phyloP scores from a whole-genome alignment of 371 early-diverging fungal genomes.

The Circinella umbellata region DNA sequence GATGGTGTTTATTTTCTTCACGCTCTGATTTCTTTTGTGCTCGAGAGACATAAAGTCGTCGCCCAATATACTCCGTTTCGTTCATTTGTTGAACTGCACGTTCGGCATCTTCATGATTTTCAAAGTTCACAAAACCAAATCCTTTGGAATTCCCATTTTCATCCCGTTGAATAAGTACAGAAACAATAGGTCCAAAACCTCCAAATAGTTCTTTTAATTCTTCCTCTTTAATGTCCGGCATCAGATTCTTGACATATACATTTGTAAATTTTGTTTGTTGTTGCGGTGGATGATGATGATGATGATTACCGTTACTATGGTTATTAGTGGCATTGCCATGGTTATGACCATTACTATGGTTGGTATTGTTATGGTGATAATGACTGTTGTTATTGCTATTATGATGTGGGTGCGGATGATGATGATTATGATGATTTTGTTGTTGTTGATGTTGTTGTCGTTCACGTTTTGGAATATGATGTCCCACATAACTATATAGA shows the following conservation, averaged over 20 bases:
- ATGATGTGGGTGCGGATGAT: neutral
- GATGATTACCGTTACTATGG: constrained; percentile 20
- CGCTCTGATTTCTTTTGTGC: constrained; percentile 99
- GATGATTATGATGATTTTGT: constrained; percentile 1
- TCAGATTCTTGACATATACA: constrained; percentile 98
- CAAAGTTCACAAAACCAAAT: constrained; percentile 98
- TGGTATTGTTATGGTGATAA: constrained; percentile 1
- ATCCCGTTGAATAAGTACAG: constrained; percentile 75
- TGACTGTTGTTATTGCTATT: neutral
- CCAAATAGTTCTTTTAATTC: constrained; percentile 84
- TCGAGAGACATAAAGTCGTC: constrained; percentile 95
- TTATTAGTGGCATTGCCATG: constrained; percentile 26
- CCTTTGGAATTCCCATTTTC: constrained; percentile 87
- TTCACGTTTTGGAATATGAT: constrained; percentile 90
- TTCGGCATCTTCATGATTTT: constrained; percentile 88
- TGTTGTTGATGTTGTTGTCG: constrained; percentile 61
- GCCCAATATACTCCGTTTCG: constrained; percentile 86
- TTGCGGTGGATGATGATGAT: constrained; percentile 20
- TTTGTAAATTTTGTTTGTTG: constrained; percentile 89
- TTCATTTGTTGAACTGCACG: constrained; percentile 92
- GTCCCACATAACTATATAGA: constrained; percentile 68
- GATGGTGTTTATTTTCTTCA: constrained; percentile 71
- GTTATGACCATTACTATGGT: constrained; percentile 45
- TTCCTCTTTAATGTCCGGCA: constrained; percentile 82
- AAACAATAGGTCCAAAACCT: constrained; percentile 87